A percentile compares a stretch with the other conserved stretches of the same genome.
phyloP scores from a whole-genome alignment of 2,329 filamentous ascomycete species.

The Clarireedia hainanense region DNA sequence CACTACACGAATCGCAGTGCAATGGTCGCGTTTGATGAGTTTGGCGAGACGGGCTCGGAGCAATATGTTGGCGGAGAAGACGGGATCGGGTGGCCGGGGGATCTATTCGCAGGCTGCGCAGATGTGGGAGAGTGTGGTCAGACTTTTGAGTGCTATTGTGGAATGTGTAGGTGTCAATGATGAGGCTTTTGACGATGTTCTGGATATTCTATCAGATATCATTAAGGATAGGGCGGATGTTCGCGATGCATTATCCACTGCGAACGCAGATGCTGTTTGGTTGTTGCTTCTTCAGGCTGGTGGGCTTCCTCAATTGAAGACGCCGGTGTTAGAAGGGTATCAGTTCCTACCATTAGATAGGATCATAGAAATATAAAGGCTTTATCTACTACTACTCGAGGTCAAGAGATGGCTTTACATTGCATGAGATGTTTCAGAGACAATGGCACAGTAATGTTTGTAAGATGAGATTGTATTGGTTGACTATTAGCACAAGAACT shows the following conservation, averaged over 20 bases:
- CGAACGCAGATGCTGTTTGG: slow-evolving; percentile 75
- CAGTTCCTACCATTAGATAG: slow-evolving; percentile 25
- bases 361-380: not conserved
- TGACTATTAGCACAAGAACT: not conserved
- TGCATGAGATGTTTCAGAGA: not conserved
- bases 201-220: slow-evolving; percentile 51
- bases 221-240: slow-evolving; percentile 41
- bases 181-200: slow-evolving; percentile 61
- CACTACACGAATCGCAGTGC: slow-evolving; percentile 61
- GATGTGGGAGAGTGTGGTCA: slow-evolving; percentile 56
- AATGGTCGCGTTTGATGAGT: slow-evolving; percentile 55
- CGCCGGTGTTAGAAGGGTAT: slow-evolving; percentile 37
- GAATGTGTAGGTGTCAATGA: slow-evolving; percentile 57
- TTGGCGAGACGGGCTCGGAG: slow-evolving; percentile 37
- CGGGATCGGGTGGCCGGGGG: slow-evolving; percentile 37
- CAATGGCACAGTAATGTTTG: not conserved
- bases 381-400: no score
- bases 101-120: slow-evolving; percentile 53
- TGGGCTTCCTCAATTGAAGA: slow-evolving; percentile 25
- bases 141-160: slow-evolving; percentile 53
- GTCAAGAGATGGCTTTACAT: no score
- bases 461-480: slow-evolving; percentile 1
- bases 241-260: slow-evolving; percentile 48
- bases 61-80: slow-evolving; percentile 33
- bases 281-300: slow-evolving; percentile 33